A percentile compares a stretch with the other conserved stretches of the same genome.
These are phyloP conservation scores for Arthrobotrys iridis DNA, from an alignment of 2,329 filamentous ascomycete genomes.

Conservation along the genomic window DNA sequence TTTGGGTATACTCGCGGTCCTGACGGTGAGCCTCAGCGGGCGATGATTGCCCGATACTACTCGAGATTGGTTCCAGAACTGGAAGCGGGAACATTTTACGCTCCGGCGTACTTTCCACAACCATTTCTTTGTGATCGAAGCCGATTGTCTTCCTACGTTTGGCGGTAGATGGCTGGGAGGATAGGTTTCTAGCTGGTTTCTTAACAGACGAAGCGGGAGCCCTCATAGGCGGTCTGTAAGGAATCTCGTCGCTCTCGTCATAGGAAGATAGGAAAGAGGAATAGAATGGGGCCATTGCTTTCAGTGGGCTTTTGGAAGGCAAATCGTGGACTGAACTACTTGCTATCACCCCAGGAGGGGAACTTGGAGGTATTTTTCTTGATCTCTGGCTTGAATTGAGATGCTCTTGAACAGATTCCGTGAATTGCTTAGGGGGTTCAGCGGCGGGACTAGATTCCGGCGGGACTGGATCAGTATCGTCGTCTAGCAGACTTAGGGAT, in stretches of 20 bases:
- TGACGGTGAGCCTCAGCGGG: background rate
- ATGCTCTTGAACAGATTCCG: background rate
- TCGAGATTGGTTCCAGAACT: background rate
- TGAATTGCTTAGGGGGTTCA: background rate
- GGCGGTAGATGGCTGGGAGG: constrained; percentile 2
- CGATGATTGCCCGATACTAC: constrained; percentile 14
- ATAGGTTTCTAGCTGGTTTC: background rate
- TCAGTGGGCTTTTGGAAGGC: background rate
- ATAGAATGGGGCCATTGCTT: background rate
- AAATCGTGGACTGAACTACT: background rate
- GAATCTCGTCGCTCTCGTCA: constrained; percentile 37
- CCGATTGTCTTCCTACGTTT: constrained; percentile 21
- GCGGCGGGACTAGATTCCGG: background rate
- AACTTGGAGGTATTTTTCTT: constrained; percentile 15
- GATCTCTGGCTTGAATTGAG: background rate
- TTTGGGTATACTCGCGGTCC: constrained; percentile 1
- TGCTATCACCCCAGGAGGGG: constrained; percentile 2
- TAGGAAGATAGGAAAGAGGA: constrained; percentile 19
- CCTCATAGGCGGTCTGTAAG: constrained; percentile 16
- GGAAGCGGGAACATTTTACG: constrained; percentile 31
- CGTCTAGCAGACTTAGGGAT: background rate
- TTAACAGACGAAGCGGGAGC: constrained; percentile 11
- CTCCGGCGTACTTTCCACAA: constrained; percentile 49
- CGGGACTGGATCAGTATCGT: background rate
- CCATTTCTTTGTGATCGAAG: background rate